A percentile compares a stretch with the other conserved stretches of the same genome.
Conservation (phyloP, 169 alveolate genomes). For the Eimeria acervulina region DNA sequence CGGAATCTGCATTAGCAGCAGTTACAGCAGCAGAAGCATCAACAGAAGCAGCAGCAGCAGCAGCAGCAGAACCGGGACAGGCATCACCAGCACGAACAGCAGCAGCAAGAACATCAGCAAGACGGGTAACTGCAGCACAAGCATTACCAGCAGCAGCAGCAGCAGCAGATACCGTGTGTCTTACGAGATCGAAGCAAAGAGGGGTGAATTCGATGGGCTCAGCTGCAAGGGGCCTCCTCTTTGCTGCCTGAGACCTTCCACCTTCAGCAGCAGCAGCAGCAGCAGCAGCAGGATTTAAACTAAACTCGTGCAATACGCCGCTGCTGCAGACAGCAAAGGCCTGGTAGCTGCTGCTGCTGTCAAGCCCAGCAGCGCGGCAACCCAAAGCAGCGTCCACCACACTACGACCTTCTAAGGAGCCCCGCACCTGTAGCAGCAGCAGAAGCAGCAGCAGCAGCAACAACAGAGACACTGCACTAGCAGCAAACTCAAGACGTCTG, state of each 20-base stretch:
- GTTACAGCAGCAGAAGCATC: background rate
- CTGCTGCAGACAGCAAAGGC: slow-evolving; percentile 46
- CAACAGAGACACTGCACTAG: background rate
- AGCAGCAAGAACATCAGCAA: no score
- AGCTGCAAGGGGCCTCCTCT: background rate
- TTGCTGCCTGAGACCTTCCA: background rate
- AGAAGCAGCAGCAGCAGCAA: slow-evolving; percentile 9
- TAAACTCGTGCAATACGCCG: slow-evolving; percentile 33
- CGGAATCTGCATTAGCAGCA: no score
- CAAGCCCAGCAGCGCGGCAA: background rate
- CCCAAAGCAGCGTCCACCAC: slow-evolving; percentile 45
- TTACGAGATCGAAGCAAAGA: background rate
- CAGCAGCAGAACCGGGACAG: no score
- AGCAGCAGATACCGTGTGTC: background rate
- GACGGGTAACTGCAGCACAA: no score
- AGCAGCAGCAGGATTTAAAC: background rate
- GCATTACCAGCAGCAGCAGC: no score
- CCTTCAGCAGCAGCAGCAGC: no score
- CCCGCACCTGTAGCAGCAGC: slow-evolving; percentile 53
- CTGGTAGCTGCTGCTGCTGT: background rate
- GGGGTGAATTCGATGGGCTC: slow-evolving; percentile 41
- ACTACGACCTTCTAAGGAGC: slow-evolving; percentile 10
- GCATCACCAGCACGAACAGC: no score
- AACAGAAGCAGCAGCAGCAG: background rate
- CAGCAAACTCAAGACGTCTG: background rate